These are phyloP conservation scores for Entomortierella chlamydospora DNA, from an alignment of 192 early-diverging fungal species.

Conservation along the genomic window DNA sequence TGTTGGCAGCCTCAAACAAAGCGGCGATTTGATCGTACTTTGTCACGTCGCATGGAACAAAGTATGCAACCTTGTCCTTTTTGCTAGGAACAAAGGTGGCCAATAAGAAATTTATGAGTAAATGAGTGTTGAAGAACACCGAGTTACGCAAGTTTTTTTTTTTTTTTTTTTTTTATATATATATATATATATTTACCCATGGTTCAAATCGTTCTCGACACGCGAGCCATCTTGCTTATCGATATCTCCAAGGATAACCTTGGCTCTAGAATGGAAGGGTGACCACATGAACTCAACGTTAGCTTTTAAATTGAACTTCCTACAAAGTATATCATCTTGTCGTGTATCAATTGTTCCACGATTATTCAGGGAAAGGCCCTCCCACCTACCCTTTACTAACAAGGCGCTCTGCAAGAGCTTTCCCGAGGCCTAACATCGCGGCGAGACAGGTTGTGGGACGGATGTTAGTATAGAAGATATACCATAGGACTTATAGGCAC, in stretches of 20 bases:
- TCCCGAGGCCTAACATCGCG: slow-evolving; percentile 65
- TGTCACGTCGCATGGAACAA: slow-evolving; percentile 66
- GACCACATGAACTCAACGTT: too few species aligned
- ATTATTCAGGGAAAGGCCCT: neutral
- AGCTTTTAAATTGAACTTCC: too few species aligned
- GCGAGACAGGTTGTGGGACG: too few species aligned
- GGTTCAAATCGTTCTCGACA: slow-evolving; percentile 29
- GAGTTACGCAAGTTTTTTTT: too few species aligned
- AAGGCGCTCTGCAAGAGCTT: slow-evolving; percentile 67
- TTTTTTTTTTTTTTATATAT: too few species aligned
- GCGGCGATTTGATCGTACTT: slow-evolving; percentile 38
- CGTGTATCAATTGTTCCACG: too few species aligned
- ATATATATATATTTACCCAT: slow-evolving; percentile 50
- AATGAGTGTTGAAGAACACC: too few species aligned
- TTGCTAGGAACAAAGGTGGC: slow-evolving; percentile 26
- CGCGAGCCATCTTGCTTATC: slow-evolving; percentile 44
- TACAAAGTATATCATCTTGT: too few species aligned
- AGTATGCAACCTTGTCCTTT: slow-evolving; percentile 49
- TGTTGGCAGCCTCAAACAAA: slow-evolving; percentile 55
- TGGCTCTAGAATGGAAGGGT: slow-evolving; percentile 52
- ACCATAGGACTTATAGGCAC: neutral
- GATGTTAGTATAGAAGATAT: neutral
- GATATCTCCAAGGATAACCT: slow-evolving; percentile 74
- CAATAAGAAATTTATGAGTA: neutral
- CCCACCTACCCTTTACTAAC: slow-evolving; percentile 59